phyloP scores from a whole-genome alignment of 495 filamentous ascomycete genomes.

The Penicillium coffeae region DNA sequence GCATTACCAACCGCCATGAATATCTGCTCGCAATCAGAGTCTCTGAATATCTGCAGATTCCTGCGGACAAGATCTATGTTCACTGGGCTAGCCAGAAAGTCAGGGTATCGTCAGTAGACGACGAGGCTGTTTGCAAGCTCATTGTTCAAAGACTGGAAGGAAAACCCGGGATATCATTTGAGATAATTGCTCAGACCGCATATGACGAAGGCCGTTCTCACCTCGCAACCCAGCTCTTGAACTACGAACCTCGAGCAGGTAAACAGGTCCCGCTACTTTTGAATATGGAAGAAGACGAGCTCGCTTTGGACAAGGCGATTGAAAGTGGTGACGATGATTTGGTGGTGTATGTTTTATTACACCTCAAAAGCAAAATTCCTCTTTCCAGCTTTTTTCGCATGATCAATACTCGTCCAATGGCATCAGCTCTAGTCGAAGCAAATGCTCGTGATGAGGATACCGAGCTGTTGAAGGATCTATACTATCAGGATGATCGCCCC shows the following conservation, averaged over 20 bases:
- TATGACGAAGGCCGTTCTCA: constrained; percentile 88
- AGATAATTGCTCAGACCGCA: constrained; percentile 87
- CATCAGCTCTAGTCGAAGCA: constrained; percentile 85
- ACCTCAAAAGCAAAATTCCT: constrained; percentile 86
- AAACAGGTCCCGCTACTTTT: constrained; percentile 94
- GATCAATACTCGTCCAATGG: constrained; percentile 81
- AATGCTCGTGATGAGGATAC: constrained; percentile 71
- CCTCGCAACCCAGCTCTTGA: constrained; percentile 83
- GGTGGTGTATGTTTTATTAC: constrained; percentile 81
- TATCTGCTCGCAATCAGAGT: constrained; percentile 87
- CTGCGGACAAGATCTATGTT: constrained; percentile 86
- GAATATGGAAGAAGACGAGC: constrained; percentile 91
- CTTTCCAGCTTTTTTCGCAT: constrained; percentile 89
- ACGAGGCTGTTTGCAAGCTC: constrained; percentile 80
- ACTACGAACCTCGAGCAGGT: constrained; percentile 89
- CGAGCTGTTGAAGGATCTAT: constrained; percentile 88
- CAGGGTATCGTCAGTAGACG: constrained; percentile 74
- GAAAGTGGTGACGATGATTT: constrained; percentile 94
- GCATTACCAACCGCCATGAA: constrained; percentile 82
- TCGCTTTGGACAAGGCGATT: constrained; percentile 95
- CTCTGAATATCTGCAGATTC: constrained; percentile 82
- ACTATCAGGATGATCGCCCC: constrained; percentile 94
- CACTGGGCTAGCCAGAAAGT: constrained; percentile 98
- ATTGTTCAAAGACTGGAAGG: constrained; percentile 83
- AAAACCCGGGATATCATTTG: constrained; percentile 90